These are phyloP conservation scores for Santalum album DNA, from an alignment of 164 flowering plant species.

Conservation along the genomic window DNA sequence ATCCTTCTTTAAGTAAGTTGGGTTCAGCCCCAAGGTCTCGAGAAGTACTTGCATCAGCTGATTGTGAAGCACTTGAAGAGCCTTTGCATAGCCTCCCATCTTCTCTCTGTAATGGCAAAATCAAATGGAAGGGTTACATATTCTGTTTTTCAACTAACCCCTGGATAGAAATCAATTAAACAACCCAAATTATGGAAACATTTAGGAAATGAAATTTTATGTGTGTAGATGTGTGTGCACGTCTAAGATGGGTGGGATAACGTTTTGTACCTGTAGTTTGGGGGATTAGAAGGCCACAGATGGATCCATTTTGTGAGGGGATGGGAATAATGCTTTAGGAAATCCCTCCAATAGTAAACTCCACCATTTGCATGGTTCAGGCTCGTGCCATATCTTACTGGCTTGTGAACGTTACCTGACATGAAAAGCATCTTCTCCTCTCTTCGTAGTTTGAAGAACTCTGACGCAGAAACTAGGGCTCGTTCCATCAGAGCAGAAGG, in stretches of 20 bases:
- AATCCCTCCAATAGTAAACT: slow-evolving; percentile 40
- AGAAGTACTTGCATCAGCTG: slow-evolving; percentile 24
- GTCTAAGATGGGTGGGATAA: too few relatives aligned
- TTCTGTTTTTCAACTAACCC: too few relatives aligned
- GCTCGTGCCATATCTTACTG: slow-evolving; percentile 43
- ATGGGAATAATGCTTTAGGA: slow-evolving; percentile 38
- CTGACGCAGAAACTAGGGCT: slow-evolving; percentile 23
- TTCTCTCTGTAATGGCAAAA: slow-evolving; percentile 18
- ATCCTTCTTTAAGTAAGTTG: slow-evolving; percentile 20
- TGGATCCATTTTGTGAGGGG: slow-evolving; percentile 34
- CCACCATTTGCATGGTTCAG: slow-evolving; percentile 23
- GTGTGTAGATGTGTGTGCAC: too few relatives aligned
- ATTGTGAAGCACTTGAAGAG: slow-evolving; percentile 18
- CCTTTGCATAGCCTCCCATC: slow-evolving; percentile 39
- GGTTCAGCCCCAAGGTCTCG: slow-evolving; percentile 31
- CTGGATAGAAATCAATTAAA: too few relatives aligned
- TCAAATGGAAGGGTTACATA: neutral
- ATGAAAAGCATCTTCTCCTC: slow-evolving; percentile 31
- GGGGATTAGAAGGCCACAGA: slow-evolving; percentile 46
- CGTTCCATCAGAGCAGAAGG: slow-evolving; percentile 12
- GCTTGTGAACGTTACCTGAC: slow-evolving; percentile 24
- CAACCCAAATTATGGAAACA: too few relatives aligned
- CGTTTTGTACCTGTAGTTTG: slow-evolving; percentile 28
- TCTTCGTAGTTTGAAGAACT: slow-evolving; percentile 36
- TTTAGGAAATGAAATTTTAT: too few relatives aligned